These are phyloP conservation scores for Elsinoe necatrix DNA, from an alignment of 2,329 filamentous ascomycete genomes.

Conservation along the genomic window DNA sequence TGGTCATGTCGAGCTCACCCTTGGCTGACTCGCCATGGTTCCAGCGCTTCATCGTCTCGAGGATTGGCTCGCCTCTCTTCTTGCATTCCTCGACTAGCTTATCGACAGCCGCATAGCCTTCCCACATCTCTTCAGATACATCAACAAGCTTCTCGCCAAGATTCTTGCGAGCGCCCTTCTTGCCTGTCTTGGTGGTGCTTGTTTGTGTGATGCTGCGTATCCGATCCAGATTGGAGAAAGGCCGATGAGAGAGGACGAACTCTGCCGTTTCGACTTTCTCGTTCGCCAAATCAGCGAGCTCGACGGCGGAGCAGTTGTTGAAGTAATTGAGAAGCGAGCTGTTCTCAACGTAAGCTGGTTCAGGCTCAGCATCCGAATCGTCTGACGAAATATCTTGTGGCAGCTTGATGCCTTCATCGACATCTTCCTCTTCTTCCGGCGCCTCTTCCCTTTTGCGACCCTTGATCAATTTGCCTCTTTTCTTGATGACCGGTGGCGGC, in stretches of 20 bases:
- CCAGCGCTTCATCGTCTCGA: constrained; percentile 58
- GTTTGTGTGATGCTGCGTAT: constrained; percentile 55
- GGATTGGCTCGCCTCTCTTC: constrained; percentile 57
- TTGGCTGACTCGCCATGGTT: constrained; percentile 52
- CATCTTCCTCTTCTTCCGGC: constrained; percentile 14
- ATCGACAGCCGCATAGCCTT: constrained; percentile 75
- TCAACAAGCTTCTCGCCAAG: constrained; percentile 61
- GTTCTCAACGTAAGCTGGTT: background rate
- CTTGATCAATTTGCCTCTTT: constrained; percentile 8
- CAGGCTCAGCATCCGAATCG: background rate
- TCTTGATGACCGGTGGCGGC: constrained; percentile 14
- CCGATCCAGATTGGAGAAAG: constrained; percentile 59
- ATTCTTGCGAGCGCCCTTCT: constrained; percentile 41
- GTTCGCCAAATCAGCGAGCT: constrained; percentile 73
- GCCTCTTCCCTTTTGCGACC: constrained; percentile 29
- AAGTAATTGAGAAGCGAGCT: constrained; percentile 65
- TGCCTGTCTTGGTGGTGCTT: constrained; percentile 44
- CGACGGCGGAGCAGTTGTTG: constrained; percentile 66
- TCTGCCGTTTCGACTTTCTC: constrained; percentile 62
- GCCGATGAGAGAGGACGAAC: constrained; percentile 62
- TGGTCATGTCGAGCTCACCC: constrained; percentile 54
- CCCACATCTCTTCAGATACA: constrained; percentile 62
- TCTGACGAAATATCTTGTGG: constrained; percentile 18
- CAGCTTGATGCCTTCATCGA: constrained; percentile 9
- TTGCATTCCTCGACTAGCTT: constrained; percentile 71